Conservation (phyloP, 164 flowering plant genomes). For the Buxus sempervirens region DNA sequence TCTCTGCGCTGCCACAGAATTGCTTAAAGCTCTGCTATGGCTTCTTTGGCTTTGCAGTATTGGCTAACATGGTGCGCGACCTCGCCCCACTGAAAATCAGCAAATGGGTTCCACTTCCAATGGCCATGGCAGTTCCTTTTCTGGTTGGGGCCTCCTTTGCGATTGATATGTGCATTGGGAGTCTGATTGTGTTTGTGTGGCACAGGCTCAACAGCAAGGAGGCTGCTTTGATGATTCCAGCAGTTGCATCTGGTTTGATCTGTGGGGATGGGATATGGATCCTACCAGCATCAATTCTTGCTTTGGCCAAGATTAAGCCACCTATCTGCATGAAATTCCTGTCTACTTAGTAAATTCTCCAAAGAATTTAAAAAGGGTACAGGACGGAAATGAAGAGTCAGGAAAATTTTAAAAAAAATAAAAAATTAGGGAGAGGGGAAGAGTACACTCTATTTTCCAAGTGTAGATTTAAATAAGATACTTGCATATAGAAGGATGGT, state of each 20-base stretch:
- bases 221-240: conserved; percentile 65
- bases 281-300: conserved; percentile 55
- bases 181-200: conserved; percentile 74
- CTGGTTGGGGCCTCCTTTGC: conserved; percentile 85
- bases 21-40: conserved; percentile 82
- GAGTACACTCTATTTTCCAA: too few relatives aligned
- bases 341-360: background rate
- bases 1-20: conserved; percentile 79
- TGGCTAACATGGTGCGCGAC: conserved; percentile 60
- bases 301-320: conserved; percentile 47
- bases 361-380: background rate
- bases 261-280: conserved; percentile 76
- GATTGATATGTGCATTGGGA: conserved; percentile 90
- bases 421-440: too few relatives aligned
- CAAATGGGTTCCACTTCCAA: conserved; percentile 77
- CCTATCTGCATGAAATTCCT: conserved; percentile 76
- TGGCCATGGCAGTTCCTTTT: conserved; percentile 98
- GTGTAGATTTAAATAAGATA: too few relatives aligned
- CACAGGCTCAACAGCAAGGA: conserved; percentile 43
- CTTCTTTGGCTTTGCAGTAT: conserved; percentile 67
- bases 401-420: too few relatives aligned
- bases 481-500: too few relatives aligned
- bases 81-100: conserved; percentile 40
- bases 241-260: conserved; percentile 68
- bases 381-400: background rate